These are phyloP conservation scores for Candida sp. DNA, from an alignment of 1,139 yeast genomes.

Conservation along the genomic window DNA sequence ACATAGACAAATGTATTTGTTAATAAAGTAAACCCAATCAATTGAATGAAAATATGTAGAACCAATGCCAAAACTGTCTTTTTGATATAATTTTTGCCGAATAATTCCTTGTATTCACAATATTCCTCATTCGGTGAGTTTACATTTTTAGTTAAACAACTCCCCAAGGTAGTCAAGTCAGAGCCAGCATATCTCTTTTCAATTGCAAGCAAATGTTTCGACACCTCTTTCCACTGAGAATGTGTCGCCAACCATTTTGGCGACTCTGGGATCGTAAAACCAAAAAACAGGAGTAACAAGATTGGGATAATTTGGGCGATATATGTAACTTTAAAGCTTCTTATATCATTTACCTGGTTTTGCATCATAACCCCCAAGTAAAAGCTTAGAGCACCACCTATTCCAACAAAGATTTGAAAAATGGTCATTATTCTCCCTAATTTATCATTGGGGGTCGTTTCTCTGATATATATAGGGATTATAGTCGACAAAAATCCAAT, in stretches of 20 bases:
- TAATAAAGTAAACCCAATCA: constrained; percentile 19
- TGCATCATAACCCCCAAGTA: constrained; percentile 16
- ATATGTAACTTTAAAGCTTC: constrained; percentile 14
- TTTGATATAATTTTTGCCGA: constrained; percentile 17
- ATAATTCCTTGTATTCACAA: constrained; percentile 18
- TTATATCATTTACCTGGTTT: constrained; percentile 4
- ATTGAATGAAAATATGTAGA: constrained; percentile 23
- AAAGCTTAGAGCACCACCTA: constrained; percentile 19
- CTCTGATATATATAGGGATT: constrained; percentile 32
- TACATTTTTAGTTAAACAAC: neutral
- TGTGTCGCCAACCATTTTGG: constrained; percentile 34
- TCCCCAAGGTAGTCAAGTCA: constrained; percentile 1
- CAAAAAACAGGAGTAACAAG: constrained; percentile 11
- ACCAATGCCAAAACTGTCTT: constrained; percentile 20
- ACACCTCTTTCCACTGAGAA: constrained; percentile 30
- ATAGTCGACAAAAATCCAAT: constrained; percentile 28
- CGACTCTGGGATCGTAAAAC: constrained; percentile 26
- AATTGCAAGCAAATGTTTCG: constrained; percentile 17
- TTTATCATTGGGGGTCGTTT: constrained; percentile 19
- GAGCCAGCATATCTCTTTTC: constrained; percentile 7
- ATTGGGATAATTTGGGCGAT: constrained; percentile 23
- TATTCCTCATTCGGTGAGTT: constrained; percentile 9
- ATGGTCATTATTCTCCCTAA: constrained; percentile 21
- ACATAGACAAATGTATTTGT: constrained; percentile 23
- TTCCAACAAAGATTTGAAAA: constrained; percentile 16